Conservation (phyloP, 202 grass and related monocot species). For the Brachypodium distachyon region DNA sequence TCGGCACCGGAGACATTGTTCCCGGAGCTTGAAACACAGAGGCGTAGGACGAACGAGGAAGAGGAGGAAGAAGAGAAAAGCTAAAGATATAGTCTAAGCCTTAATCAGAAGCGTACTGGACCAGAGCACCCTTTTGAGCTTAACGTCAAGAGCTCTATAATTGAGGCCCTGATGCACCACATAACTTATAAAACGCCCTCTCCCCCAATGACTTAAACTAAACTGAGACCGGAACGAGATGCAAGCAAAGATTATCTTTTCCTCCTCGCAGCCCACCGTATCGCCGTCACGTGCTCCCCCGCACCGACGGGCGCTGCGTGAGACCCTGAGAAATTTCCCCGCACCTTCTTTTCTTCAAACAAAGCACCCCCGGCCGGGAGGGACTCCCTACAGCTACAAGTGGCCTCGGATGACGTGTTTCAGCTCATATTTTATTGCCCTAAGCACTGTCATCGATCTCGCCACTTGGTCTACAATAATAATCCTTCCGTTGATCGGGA, state of each 20-base stretch:
- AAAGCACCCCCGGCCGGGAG: no score
- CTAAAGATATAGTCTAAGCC: background rate
- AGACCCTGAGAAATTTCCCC: slow-evolving; percentile 26
- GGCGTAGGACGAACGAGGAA: no score
- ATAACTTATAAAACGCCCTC: background rate
- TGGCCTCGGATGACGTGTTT: slow-evolving; percentile 30
- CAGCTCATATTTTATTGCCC: background rate
- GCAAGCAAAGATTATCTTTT: slow-evolving; percentile 44
- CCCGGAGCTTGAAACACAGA: background rate
- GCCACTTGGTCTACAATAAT: slow-evolving; percentile 25
- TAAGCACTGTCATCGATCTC: slow-evolving; percentile 32
- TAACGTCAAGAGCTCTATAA: slow-evolving; percentile 5
- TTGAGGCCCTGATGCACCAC: slow-evolving; percentile 17
- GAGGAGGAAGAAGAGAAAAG: background rate
- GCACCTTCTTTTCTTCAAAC: slow-evolving; percentile 17
- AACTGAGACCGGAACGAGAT: slow-evolving; percentile 22
- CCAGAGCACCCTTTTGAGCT: slow-evolving; percentile 31
- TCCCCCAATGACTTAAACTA: background rate
- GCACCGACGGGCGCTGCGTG: slow-evolving; percentile 40
- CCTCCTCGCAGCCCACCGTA: slow-evolving; percentile 19
- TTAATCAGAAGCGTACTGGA: slow-evolving; percentile 33
- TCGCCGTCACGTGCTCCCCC: slow-evolving; percentile 52
- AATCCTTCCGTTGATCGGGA: slow-evolving; percentile 3
- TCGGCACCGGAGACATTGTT: slow-evolving; percentile 54
- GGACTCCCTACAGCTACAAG: no score